Evolutionary conservation across 352 stramenopile species (phyloP).

Genomic region (Phytophthora pisi): DNA sequence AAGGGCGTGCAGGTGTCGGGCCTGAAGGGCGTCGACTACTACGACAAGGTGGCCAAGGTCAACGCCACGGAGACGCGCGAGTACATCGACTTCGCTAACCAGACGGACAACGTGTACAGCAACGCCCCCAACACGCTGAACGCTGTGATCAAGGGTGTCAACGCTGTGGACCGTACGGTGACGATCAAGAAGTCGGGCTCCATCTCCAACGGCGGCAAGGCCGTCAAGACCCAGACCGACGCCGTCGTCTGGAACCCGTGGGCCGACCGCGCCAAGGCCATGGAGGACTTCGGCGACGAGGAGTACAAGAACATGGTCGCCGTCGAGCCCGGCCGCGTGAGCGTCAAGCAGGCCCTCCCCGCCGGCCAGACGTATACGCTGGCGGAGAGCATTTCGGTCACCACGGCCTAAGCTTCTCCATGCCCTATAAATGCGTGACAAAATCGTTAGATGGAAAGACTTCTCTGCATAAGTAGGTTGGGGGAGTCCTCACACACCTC

Average conservation of each 20-base stretch:
- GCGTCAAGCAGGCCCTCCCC: slow-evolving; percentile 42
- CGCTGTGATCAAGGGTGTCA: slow-evolving; percentile 53
- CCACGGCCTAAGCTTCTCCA: slow-evolving; percentile 8
- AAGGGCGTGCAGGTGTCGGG: slow-evolving; percentile 70
- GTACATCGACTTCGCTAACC: slow-evolving; percentile 60
- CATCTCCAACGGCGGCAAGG: slow-evolving; percentile 31
- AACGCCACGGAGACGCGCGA: slow-evolving; percentile 64
- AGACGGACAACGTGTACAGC: slow-evolving; percentile 90
- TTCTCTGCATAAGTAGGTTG: not conserved
- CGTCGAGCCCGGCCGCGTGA: slow-evolving; percentile 92
- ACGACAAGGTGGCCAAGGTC: slow-evolving; percentile 85
- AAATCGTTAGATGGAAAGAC: slow-evolving; percentile 12
- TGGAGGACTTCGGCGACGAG: slow-evolving; percentile 94
- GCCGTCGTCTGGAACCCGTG: slow-evolving; percentile 94
- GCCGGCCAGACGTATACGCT: slow-evolving; percentile 57
- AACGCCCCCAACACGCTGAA: slow-evolving; percentile 59
- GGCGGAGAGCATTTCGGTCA: slow-evolving; percentile 29
- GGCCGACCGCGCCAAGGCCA: slow-evolving; percentile 88
- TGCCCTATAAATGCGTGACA: too few relatives aligned
- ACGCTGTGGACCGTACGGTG: slow-evolving; percentile 51
- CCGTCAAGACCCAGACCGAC: slow-evolving; percentile 56
- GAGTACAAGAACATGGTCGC: slow-evolving; percentile 96
- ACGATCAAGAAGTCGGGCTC: slow-evolving; percentile 65
- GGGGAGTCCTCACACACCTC: not conserved
- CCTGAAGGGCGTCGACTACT: slow-evolving; percentile 82